A percentile compares a stretch with the other conserved stretches of the same genome.
Evolutionary conservation across 768 basidiomycete genomes (phyloP).

Genomic region (Rhodotorula paludigena): DNA sequence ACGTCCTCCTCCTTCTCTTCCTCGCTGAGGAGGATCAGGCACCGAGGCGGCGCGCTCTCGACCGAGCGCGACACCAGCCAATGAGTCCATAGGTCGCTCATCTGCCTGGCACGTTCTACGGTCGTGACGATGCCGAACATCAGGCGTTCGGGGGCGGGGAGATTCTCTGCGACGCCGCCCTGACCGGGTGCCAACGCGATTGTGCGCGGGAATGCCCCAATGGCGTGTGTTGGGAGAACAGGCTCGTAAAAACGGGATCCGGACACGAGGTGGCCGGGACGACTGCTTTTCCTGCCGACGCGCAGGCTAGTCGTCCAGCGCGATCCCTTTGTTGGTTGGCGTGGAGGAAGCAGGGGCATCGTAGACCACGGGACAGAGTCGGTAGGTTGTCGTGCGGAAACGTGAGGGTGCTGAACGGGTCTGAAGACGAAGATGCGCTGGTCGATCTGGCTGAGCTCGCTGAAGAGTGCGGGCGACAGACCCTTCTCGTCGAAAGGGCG

Average conservation of each 20-base stretch:
- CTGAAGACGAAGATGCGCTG: conserved; percentile 18
- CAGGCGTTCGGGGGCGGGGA: conserved; percentile 6
- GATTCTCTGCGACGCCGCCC: neutral
- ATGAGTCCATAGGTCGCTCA: conserved; percentile 32
- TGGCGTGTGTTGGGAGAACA: conserved; percentile 11
- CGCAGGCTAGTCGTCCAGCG: no score
- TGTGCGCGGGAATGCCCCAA: conserved; percentile 19
- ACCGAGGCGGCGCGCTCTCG: conserved; percentile 10
- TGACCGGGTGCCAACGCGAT: conserved; percentile 3
- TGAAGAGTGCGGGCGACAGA: conserved; percentile 7
- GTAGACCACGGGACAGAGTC: conserved; percentile 25
- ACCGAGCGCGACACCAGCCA: conserved; percentile 20
- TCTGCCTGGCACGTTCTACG: conserved; percentile 22
- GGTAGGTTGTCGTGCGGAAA: neutral
- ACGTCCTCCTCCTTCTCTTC: conserved; percentile 27
- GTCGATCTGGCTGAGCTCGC: conserved; percentile 14
- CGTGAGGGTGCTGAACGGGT: conserved; percentile 13
- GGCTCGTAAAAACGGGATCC: no score
- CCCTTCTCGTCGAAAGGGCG: conserved; percentile 11
- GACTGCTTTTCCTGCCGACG: no score
- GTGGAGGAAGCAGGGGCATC: conserved; percentile 3
- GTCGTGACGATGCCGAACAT: conserved; percentile 37
- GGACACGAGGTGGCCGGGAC: no score
- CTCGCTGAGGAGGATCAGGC: conserved; percentile 32
- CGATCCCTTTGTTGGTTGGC: no score